Evolutionary conservation across 106 monocot species (phyloP), one percentile per base, ranked within the genome.

Genomic region (Platanthera zijinensis): DNA sequence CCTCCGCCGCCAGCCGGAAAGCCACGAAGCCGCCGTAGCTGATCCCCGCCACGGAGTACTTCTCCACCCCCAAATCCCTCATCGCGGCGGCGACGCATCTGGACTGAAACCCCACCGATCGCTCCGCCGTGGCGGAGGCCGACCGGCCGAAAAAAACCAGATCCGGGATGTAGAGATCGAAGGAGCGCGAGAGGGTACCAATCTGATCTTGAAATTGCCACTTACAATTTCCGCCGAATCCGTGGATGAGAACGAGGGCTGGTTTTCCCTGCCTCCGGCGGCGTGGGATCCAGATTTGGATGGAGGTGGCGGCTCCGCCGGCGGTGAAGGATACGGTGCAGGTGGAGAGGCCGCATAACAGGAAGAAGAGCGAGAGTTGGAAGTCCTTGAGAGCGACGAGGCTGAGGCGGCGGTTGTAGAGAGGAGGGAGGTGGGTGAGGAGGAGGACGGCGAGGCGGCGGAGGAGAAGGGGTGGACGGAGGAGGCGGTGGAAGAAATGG

Each of bases 1-100:
- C 78, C 59, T 63, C 57, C 19, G 51, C 78, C 57, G 86, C 95
- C 81, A 90, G 22, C 49, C 85, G 70, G 76, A 80, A 95, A 51
- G 92, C 95, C 78, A 89, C 89, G 57, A 74, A 89, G 2, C 89
- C 89, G 0, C 89, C 89, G 78, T 89, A 89, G 67, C 89, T 89
- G 21, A 74, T 84, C 47, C 90, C 90, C 10, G 72, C 84, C 48
- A 90, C 81, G n/a, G 76, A 64, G 78, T 87, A 87, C 30, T 72
- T 75, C 39, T 10, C 57, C 50, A 90, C 77, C 10, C 87, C 83
- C 18, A 89, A 57, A 14, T 30, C 54, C n/a, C 30, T 45, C 87
- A 90, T 87, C 51, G 84, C 84, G 18, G 75, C 78, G 12, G 57
- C 80, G 13, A 87, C 73, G 77, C 90, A 87, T 17, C 62, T 15